These are phyloP conservation scores for Ophiocordyceps sinensis DNA, from an alignment of 2,329 filamentous ascomycete genomes.

Conservation along the genomic window DNA sequence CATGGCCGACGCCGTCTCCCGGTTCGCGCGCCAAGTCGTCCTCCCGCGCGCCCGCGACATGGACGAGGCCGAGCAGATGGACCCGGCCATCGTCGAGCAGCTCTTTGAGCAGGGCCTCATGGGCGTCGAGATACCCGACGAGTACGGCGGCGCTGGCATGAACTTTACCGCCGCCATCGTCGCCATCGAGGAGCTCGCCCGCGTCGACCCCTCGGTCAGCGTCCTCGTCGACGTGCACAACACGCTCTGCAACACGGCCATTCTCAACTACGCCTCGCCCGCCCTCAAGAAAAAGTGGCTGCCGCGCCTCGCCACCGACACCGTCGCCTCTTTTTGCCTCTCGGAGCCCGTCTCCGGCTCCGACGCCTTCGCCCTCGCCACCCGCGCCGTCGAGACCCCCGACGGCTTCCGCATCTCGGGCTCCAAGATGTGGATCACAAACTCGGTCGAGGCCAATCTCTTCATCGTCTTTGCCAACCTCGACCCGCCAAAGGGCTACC, in stretches of 20 bases:
- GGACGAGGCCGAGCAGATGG: conserved; percentile 95
- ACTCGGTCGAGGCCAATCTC: conserved; percentile 82
- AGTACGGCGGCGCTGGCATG: conserved; percentile 94
- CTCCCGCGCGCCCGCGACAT: conserved; percentile 88
- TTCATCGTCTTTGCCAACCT: conserved; percentile 98
- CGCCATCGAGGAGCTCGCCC: conserved; percentile 89
- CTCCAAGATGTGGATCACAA: conserved; percentile 99
- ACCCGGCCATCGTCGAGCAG: conserved; percentile 73
- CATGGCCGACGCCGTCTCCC: conserved; percentile 80
- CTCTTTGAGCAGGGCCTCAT: conserved; percentile 96
- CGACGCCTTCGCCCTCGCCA: conserved; percentile 89
- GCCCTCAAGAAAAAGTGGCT: conserved; percentile 74
- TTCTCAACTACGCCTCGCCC: conserved; percentile 70
- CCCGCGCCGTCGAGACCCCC: conserved; percentile 71
- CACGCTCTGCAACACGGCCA: conserved; percentile 87
- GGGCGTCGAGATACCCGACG: conserved; percentile 94
- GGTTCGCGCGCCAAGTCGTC: conserved; percentile 81
- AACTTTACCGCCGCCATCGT: conserved; percentile 96
- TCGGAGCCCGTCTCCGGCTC: conserved; percentile 88
- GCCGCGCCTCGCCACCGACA: conserved; percentile 78
- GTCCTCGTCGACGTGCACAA: conserved; percentile 97
- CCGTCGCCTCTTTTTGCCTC: conserved; percentile 83
- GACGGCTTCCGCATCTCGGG: conserved; percentile 79
- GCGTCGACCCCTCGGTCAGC: conserved; percentile 86
- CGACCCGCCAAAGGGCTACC: conserved; percentile 83